Evolutionary conservation across 208 protist genomes (phyloP).

Genomic region (Histomonas meleagridis): DNA sequence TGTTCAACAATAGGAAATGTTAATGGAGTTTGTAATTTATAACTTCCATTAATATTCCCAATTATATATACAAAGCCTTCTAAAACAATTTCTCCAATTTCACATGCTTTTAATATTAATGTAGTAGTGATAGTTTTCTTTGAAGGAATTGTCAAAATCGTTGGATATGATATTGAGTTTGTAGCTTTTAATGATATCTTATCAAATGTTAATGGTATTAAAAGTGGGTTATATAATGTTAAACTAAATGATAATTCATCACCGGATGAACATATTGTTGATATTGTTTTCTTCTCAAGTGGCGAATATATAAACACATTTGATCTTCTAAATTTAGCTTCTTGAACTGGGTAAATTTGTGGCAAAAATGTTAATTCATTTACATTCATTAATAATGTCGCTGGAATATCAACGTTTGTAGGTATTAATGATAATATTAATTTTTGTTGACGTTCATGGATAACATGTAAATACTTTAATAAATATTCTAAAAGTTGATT

Average conservation of each 20-base stretch:
- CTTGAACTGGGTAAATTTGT: not conserved
- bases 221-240: not conserved
- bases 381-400: not conserved
- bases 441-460: not conserved
- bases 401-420: not conserved
- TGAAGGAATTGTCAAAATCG: not conserved
- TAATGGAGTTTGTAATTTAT: not conserved
- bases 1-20: not conserved
- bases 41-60: not conserved
- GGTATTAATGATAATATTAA: not conserved
- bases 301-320: not conserved
- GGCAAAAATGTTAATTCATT: not conserved
- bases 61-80: not conserved
- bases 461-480: not conserved
- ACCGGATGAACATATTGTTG: not conserved
- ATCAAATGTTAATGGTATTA: not conserved
- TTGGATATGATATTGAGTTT: not conserved
- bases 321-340: not conserved
- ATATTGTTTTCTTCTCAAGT: not conserved
- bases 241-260: constrained; percentile 1
- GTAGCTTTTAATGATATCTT: not conserved
- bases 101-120: not conserved
- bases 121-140: not conserved
- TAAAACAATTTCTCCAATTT: not conserved
- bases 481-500: not conserved